A percentile compares a stretch with the other conserved stretches of the same genome.
phyloP scores from a whole-genome alignment of 2,329 filamentous ascomycete species.

The Fusarium oligoseptatum region DNA sequence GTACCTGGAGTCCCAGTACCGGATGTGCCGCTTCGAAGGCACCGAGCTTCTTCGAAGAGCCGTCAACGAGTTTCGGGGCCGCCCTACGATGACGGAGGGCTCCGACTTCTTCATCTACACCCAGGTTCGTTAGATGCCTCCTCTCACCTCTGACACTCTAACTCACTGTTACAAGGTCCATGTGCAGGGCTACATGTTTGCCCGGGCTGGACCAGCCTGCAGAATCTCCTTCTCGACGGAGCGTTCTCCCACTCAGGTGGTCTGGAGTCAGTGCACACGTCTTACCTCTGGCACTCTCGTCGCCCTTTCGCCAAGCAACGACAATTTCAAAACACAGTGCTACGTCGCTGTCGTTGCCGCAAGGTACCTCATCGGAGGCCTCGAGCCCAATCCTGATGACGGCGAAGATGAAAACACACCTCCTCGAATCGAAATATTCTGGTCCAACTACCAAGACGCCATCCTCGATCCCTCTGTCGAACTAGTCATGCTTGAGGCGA shows the following conservation, averaged over 20 bases:
- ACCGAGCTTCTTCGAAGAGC: slow-evolving; percentile 77
- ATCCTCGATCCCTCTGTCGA: slow-evolving; percentile 76
- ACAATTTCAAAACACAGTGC: slow-evolving; percentile 75
- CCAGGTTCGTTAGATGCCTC: slow-evolving; percentile 56
- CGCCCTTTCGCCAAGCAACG: slow-evolving; percentile 63
- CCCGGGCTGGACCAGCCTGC: slow-evolving; percentile 72
- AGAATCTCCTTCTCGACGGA: slow-evolving; percentile 78
- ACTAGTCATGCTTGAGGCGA: slow-evolving; percentile 84
- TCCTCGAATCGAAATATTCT: slow-evolving; percentile 82
- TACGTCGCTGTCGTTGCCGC: slow-evolving; percentile 81
- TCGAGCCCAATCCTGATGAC: slow-evolving; percentile 65
- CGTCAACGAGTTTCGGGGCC: slow-evolving; percentile 66
- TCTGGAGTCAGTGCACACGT: slow-evolving; percentile 70
- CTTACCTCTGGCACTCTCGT: slow-evolving; percentile 67
- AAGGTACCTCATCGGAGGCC: slow-evolving; percentile 69
- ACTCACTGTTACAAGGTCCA: slow-evolving; percentile 66
- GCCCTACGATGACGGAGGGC: slow-evolving; percentile 70
- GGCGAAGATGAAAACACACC: slow-evolving; percentile 55
- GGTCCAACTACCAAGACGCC: slow-evolving; percentile 70
- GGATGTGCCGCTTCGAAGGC: slow-evolving; percentile 81
- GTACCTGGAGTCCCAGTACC: slow-evolving; percentile 82
- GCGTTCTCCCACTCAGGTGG: slow-evolving; percentile 74
- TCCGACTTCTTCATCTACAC: slow-evolving; percentile 75
- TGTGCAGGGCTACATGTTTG: slow-evolving; percentile 74
- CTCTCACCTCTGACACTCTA: not conserved